phyloP scores from a whole-genome alignment of 2,329 filamentous ascomycete species.

The Cladosporium sp. region DNA sequence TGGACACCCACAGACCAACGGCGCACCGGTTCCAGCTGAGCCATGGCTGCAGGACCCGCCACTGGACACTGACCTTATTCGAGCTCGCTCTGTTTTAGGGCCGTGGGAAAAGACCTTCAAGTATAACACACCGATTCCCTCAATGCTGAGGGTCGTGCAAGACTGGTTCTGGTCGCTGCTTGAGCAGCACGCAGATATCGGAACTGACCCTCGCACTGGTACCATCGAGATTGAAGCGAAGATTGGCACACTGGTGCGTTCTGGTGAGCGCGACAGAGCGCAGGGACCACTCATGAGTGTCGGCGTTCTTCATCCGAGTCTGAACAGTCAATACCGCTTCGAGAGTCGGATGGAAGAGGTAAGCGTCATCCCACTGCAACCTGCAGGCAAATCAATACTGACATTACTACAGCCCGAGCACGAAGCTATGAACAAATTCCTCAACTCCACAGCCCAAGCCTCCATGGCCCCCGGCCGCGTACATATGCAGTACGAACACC shows the following conservation, averaged over 20 bases:
- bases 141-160: slow-evolving; percentile 19
- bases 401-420: slow-evolving; percentile 60
- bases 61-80: slow-evolving; percentile 3
- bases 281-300: slow-evolving; percentile 63
- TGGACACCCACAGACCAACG: neutral
- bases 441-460: slow-evolving; percentile 60
- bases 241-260: slow-evolving; percentile 72
- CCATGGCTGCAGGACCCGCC: neutral
- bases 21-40: neutral
- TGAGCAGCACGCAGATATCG: slow-evolving; percentile 43
- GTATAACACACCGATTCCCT: slow-evolving; percentile 20
- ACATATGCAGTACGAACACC: slow-evolving; percentile 72
- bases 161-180: slow-evolving; percentile 26
- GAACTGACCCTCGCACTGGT: slow-evolving; percentile 55
- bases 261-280: slow-evolving; percentile 63
- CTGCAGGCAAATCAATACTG: neutral
- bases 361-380: slow-evolving; percentile 25
- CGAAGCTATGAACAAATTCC: slow-evolving; percentile 71
- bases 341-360: slow-evolving; percentile 88
- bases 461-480: slow-evolving; percentile 42
- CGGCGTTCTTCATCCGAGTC: slow-evolving; percentile 58
- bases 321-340: slow-evolving; percentile 54
- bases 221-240: slow-evolving; percentile 93
- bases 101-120: slow-evolving; percentile 28
- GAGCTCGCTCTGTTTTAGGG: slow-evolving; percentile 19